Conservation (phyloP, 1,284 basidiomycete genomes). For the Chalciporus piperatoides region DNA sequence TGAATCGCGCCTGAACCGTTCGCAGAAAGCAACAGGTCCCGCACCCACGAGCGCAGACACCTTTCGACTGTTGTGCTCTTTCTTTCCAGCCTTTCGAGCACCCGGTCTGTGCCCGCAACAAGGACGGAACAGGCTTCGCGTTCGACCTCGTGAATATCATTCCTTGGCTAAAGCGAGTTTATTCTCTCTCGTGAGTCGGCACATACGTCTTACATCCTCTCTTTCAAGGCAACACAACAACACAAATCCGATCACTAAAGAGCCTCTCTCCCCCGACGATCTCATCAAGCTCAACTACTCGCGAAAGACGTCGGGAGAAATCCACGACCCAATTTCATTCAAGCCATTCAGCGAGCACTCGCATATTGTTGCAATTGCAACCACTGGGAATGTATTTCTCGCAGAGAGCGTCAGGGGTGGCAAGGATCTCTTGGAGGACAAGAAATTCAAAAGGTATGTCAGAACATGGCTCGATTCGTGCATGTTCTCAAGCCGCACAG, state of each 20-base stretch:
- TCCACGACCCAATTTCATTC: slow-evolving; percentile 91
- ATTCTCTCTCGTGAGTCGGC: slow-evolving; percentile 10
- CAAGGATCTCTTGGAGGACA: slow-evolving; percentile 82
- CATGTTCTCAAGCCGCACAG: slow-evolving; percentile 36
- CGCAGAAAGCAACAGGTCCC: slow-evolving; percentile 63
- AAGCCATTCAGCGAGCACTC: slow-evolving; percentile 91
- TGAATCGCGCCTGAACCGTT: slow-evolving; percentile 1
- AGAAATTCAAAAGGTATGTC: slow-evolving; percentile 76
- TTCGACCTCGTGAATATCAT: slow-evolving; percentile 89
- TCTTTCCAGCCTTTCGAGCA: slow-evolving; percentile 89
- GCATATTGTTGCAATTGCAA: slow-evolving; percentile 85
- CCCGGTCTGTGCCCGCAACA: slow-evolving; percentile 83
- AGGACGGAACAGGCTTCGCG: slow-evolving; percentile 75
- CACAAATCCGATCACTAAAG: slow-evolving; percentile 84
- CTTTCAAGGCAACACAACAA: slow-evolving; percentile 66
- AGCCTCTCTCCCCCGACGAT: slow-evolving; percentile 71
- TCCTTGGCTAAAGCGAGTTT: slow-evolving; percentile 86
- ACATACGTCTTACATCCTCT: slow-evolving; percentile 16
- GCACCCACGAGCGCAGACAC: slow-evolving; percentile 60
- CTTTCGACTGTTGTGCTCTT: slow-evolving; percentile 90
- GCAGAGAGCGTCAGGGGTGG: slow-evolving; percentile 88
- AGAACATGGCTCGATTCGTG: neutral
- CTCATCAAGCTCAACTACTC: slow-evolving; percentile 90
- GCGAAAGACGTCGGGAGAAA: slow-evolving; percentile 72
- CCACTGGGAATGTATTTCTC: slow-evolving; percentile 89